Evolutionary conservation across 2,329 filamentous ascomycete genomes (phyloP).

Genomic region (Colletotrichum sp.): DNA sequence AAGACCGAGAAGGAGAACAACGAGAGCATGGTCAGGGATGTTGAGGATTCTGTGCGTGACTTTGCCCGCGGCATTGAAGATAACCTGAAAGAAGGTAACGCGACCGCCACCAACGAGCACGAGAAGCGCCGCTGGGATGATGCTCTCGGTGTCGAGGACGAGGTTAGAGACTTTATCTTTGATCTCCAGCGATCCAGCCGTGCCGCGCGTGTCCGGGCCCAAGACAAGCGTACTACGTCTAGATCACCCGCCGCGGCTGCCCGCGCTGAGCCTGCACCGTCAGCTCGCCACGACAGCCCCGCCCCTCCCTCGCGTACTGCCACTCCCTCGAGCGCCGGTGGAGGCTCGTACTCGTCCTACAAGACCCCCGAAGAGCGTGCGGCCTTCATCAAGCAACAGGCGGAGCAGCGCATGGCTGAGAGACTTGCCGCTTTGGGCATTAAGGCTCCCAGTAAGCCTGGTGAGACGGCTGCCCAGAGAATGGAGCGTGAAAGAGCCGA

Average conservation of each 20-base stretch:
- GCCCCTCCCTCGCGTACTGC: conserved; percentile 59
- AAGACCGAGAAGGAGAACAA: conserved; percentile 90
- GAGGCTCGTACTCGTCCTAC: conserved; percentile 79
- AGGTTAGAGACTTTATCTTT: conserved; percentile 97
- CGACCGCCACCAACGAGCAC: conserved; percentile 81
- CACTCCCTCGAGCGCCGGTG: conserved; percentile 54
- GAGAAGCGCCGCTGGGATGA: conserved; percentile 96
- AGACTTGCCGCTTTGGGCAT: conserved; percentile 92
- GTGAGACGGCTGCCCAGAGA: conserved; percentile 83
- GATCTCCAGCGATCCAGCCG: conserved; percentile 89
- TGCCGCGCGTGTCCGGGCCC: conserved; percentile 69
- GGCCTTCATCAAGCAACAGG: conserved; percentile 96
- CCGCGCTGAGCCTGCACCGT: conserved; percentile 45
- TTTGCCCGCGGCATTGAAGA: conserved; percentile 87
- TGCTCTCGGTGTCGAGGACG: conserved; percentile 92
- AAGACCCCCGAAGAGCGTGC: conserved; percentile 93
- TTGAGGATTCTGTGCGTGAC: conserved; percentile 93
- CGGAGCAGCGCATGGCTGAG: conserved; percentile 96
- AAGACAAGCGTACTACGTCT: conserved; percentile 56
- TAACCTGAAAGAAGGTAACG: conserved; percentile 80
- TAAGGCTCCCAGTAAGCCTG: conserved; percentile 78
- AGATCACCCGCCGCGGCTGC: conserved; percentile 47
- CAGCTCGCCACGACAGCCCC: conserved; percentile 54
- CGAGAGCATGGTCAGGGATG: conserved; percentile 94
- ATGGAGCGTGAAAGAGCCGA: conserved; percentile 89